Conservation (phyloP, 208 protist species). For the Kentomonas sorsogonicus region DNA sequence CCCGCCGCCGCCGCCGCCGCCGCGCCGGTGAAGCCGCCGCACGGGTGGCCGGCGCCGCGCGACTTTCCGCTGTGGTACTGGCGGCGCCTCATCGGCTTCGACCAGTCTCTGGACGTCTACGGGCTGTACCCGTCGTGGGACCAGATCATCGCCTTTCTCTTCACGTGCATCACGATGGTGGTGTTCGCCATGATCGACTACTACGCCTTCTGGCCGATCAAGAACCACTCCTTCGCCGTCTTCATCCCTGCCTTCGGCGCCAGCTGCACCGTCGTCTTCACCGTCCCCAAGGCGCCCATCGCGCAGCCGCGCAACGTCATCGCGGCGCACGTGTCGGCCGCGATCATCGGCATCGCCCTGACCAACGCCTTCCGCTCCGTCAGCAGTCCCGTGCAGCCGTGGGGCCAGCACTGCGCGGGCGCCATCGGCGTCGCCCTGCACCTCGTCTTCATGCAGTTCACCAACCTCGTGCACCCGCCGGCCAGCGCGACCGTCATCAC, state of each 20-base stretch:
- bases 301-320: slow-evolving; percentile 57
- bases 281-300: slow-evolving; percentile 40
- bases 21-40: slow-evolving; percentile 14
- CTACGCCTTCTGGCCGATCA: slow-evolving; percentile 44
- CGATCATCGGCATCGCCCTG: slow-evolving; percentile 43
- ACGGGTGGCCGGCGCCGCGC: slow-evolving; percentile 25
- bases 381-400: slow-evolving; percentile 19
- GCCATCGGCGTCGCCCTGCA: slow-evolving; percentile 54
- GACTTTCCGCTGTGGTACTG: slow-evolving; percentile 51
- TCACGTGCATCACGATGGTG: slow-evolving; percentile 39
- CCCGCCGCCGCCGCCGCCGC: neutral
- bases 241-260: slow-evolving; percentile 64
- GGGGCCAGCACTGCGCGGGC: slow-evolving; percentile 46
- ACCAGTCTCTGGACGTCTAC: slow-evolving; percentile 45
- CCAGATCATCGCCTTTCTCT: slow-evolving; percentile 42
- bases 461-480: slow-evolving; percentile 61
- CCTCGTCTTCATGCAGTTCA: slow-evolving; percentile 49
- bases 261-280: slow-evolving; percentile 43
- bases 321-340: slow-evolving; percentile 46
- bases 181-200: slow-evolving; percentile 46
- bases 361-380: slow-evolving; percentile 50
- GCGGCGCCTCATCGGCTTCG: slow-evolving; percentile 42
- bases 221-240: slow-evolving; percentile 29
- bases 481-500: slow-evolving; percentile 59
- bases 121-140: slow-evolving; percentile 44